Base-by-base conservation (phyloP, 2,329 filamentous ascomycete genomes). In the Elsinoe perseae region DNA sequence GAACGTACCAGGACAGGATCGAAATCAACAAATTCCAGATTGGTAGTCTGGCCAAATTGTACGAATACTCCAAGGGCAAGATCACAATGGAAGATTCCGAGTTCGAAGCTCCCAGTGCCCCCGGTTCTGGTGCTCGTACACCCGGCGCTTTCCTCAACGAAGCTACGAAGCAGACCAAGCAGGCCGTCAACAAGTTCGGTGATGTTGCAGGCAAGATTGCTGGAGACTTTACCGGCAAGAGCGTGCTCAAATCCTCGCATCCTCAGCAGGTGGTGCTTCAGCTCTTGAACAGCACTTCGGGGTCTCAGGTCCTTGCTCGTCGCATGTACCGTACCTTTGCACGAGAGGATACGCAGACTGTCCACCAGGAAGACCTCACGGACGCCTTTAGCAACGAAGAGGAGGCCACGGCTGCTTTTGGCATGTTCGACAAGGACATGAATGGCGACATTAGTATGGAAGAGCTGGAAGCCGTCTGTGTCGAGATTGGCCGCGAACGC, bases 391-490 rank as follows among this genome's bases (percentile, higher is more conserved):
- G 86, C 8, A 87, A 85, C 21, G 80, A 85, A 16, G 91, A 96
- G 12, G 92, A 96, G 67, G 89, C 90, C 0, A 86, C 93, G 55
- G 87, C 87, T 2, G 91, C 91, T 0, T 96, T 97, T 65, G 77
- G 79, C 63, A 91, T 96, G 77, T 96, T 96, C 63, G 92, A 97
- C 73, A 95, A 93, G 67, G 92, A 97, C 65, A 82, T 96, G 75
- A 97, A 97, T 61, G 92, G 91, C 3, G 92, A 97, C 65, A 95
- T 96, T 50, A 95, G 88, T 0, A 90, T 95, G 81, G 89, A 95
- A 65, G 92, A 96, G 68, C 80, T 97, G 20, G 91, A 96, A 70
- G 83, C 88, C 20, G 90, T 95, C 21, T 95, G 89, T 71, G 91
- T 95, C 53, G 92, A 97, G 67, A 93, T 96, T 61, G 90, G 92